Evolutionary conservation across 352 stramenopile species (phyloP).

Genomic region (Globisporangium nodosum): DNA sequence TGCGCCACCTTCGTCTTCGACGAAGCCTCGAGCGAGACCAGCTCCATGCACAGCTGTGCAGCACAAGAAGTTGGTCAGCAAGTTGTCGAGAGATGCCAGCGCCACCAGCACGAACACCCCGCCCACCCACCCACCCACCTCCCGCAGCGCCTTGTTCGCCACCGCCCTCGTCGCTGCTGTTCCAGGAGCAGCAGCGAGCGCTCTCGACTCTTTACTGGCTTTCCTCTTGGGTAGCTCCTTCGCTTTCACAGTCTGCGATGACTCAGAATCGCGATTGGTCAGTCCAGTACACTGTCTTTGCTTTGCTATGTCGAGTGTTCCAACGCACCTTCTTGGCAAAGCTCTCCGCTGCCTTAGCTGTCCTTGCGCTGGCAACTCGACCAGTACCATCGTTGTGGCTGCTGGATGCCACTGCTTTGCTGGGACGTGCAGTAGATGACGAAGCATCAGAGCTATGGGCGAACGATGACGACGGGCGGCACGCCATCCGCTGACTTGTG

Average conservation of each 20-base stretch:
- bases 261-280: background rate
- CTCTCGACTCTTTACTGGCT: background rate
- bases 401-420: background rate
- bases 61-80: background rate
- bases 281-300: background rate
- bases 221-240: slow-evolving; percentile 5
- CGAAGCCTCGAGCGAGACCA: slow-evolving; percentile 14
- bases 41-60: slow-evolving; percentile 14
- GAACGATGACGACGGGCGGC: background rate
- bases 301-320: background rate
- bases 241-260: background rate
- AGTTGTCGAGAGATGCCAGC: background rate
- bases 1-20: slow-evolving; percentile 6
- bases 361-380: background rate
- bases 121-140: background rate
- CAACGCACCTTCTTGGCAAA: background rate
- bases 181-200: background rate
- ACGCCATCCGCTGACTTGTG: background rate
- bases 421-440: background rate
- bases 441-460: slow-evolving; percentile 3
- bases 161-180: background rate
- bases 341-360: background rate
- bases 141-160: slow-evolving; percentile 11
- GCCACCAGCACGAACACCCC: too few species aligned
- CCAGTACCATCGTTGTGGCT: background rate